These are phyloP conservation scores for Xanthoparmelia taractica DNA, from an alignment of 495 filamentous ascomycete species.

Conservation along the genomic window DNA sequence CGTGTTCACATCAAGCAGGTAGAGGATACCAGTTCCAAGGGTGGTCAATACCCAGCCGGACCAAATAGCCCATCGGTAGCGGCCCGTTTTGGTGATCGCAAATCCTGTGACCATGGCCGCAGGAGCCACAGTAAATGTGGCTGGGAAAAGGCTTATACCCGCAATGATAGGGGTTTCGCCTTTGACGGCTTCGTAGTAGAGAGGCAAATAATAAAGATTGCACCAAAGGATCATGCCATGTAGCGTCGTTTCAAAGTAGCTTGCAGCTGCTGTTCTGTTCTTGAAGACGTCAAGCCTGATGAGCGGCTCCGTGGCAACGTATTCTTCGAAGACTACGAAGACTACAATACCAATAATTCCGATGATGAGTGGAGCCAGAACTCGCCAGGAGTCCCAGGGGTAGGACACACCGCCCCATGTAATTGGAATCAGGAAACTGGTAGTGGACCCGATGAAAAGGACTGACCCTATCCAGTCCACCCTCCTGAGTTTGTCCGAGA, in stretches of 20 bases:
- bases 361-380: conserved; percentile 51
- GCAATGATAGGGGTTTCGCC: conserved; percentile 45
- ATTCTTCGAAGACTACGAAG: conserved; percentile 44
- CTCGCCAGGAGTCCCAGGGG: conserved; percentile 44
- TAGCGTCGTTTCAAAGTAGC: conserved; percentile 41
- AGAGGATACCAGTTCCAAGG: conserved; percentile 43
- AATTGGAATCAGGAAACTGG: conserved; percentile 25
- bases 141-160: conserved; percentile 54
- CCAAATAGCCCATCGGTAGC: conserved; percentile 50
- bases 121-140: conserved; percentile 45
- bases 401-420: conserved; percentile 49
- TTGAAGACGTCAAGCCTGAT: conserved; percentile 42
- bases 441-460: conserved; percentile 40
- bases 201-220: conserved; percentile 54
- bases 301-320: conserved; percentile 38
- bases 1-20: conserved; percentile 41
- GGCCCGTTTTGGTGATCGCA: conserved; percentile 41
- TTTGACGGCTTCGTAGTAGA: conserved; percentile 58
- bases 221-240: conserved; percentile 48
- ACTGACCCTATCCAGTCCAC: conserved; percentile 56
- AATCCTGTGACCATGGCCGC: conserved; percentile 44
- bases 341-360: conserved; percentile 41
- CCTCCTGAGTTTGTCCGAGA: conserved; percentile 38
- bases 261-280: conserved; percentile 37
- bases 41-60: conserved; percentile 47